phyloP scores from a whole-genome alignment of 805 yeast genomes.

The Candida michaelii region DNA sequence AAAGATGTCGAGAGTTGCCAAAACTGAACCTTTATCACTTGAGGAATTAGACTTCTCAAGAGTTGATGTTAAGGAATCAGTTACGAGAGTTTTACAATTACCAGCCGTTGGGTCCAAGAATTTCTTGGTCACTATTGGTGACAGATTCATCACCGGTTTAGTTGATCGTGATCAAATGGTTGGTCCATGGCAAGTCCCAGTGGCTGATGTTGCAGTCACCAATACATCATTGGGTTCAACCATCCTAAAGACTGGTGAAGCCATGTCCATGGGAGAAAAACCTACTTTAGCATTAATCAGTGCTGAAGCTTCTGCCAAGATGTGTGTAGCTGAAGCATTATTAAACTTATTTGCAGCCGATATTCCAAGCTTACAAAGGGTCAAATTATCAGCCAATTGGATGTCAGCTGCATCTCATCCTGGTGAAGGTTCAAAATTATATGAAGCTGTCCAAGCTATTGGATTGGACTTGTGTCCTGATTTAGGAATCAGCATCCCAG shows the following conservation, averaged over 20 bases:
- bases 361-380: slow-evolving; percentile 65
- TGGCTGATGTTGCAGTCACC: slow-evolving; percentile 97
- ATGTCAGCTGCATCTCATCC: slow-evolving; percentile 95
- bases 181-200: slow-evolving; percentile 99
- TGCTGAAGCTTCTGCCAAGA: slow-evolving; percentile 88
- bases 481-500: slow-evolving; percentile 89
- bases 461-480: slow-evolving; percentile 94
- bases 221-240: slow-evolving; percentile 82
- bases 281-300: slow-evolving; percentile 87
- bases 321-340: slow-evolving; percentile 94
- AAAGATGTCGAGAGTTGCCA: slow-evolving; percentile 78
- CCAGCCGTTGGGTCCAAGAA: slow-evolving; percentile 96
- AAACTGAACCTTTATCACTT: slow-evolving; percentile 58
- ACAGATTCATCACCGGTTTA: slow-evolving; percentile 94
- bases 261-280: slow-evolving; percentile 95
- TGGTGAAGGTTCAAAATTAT: slow-evolving; percentile 93
- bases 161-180: slow-evolving; percentile 98
- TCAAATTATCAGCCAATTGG: slow-evolving; percentile 96
- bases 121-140: slow-evolving; percentile 96
- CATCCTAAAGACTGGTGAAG: slow-evolving; percentile 84
- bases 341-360: slow-evolving; percentile 89
- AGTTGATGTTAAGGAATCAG: slow-evolving; percentile 56
- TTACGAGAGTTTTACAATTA: slow-evolving; percentile 77
- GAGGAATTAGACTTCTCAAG: slow-evolving; percentile 34
- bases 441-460: slow-evolving; percentile 96